phyloP scores from a whole-genome alignment of 257 asterid genomes.

The Perilla frutescens region DNA sequence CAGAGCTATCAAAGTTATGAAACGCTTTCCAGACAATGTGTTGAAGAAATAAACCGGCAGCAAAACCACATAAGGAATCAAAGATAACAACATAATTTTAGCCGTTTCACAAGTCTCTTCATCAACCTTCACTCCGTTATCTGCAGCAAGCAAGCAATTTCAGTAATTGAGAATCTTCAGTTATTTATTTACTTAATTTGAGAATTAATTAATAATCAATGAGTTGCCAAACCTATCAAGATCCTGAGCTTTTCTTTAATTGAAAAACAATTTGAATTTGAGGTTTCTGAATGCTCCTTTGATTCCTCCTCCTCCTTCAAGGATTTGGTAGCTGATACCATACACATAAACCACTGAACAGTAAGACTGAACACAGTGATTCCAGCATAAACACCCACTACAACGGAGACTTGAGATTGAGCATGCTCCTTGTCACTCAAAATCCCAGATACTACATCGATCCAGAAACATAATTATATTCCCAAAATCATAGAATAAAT shows the following conservation, averaged over 20 bases:
- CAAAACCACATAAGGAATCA: constrained; percentile 55
- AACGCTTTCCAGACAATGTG: constrained; percentile 34
- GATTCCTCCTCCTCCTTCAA: constrained; percentile 33
- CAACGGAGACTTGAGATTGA: constrained; percentile 50
- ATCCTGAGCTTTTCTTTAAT: constrained; percentile 33
- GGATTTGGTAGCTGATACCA: constrained; percentile 41
- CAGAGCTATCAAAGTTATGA: constrained; percentile 47
- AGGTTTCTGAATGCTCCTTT: background rate
- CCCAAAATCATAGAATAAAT: background rate
- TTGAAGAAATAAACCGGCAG: constrained; percentile 41
- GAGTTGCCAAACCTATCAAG: constrained; percentile 30
- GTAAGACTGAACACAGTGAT: constrained; percentile 56
- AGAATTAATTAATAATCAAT: background rate
- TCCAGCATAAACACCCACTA: constrained; percentile 56
- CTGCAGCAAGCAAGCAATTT: constrained; percentile 31
- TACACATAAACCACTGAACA: constrained; percentile 55
- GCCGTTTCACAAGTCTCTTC: constrained; percentile 48
- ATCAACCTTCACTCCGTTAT: constrained; percentile 48
- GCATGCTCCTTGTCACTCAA: constrained; percentile 47
- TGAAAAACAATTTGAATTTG: constrained; percentile 29
- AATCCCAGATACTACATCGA: constrained; percentile 49
- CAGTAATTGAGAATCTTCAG: no score
- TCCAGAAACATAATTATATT: background rate
- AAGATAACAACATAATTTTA: constrained; percentile 54
- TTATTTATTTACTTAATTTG: background rate